Evolutionary conservation across 176 grass and related monocot genomes (phyloP), one percentile per base, ranked within the genome.

Genomic region (Dactylis glomerata): DNA sequence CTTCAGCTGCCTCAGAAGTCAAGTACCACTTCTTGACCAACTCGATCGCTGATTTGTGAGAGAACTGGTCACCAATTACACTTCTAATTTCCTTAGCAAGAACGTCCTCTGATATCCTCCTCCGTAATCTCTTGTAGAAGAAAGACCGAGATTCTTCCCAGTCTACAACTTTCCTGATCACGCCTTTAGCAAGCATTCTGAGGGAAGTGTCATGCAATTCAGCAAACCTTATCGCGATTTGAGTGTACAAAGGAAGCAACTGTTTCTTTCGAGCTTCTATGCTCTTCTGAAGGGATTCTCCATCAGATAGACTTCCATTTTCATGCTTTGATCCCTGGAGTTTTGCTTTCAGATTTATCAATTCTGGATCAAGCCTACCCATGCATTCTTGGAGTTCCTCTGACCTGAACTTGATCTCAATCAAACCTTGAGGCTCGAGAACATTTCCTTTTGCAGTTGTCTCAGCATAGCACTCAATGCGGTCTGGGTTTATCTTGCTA

Each of bases 401-500:
- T 57, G 93, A 83, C 78, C 93, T 94, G 50, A 99, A 99, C 75
- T 99, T 99, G 67, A 98, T 98, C 86, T 98, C 96, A 69, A 98
- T 93, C 86, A 95, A 92, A 9, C 96, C 96, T 82, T 98, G 91
- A 59, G 96, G 96, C 82, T 98, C 96, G 2, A 98, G 92, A 82
- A 98, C 96, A 82, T 98, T 98, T 12, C 96, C 96, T 73, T 95
- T 98, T 4, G 96, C 96, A 37, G 93, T 93, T 75, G 87, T 87
- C 88, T 98, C 96, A 32, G 96, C 93, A 78, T 98, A 98, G 86
- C 91, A 93, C 85, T 98, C 96, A 72, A 98, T 93, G 28, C 89
- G 93, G 9, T 95, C 96, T 27, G 96, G 92, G 65, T 98, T 98
- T 78, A 98, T 98, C 86, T 98, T 98, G 83, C 96, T 98, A 84